Conservation (phyloP, 495 filamentous ascomycete genomes). For the Parachaetomium inaequale region DNA sequence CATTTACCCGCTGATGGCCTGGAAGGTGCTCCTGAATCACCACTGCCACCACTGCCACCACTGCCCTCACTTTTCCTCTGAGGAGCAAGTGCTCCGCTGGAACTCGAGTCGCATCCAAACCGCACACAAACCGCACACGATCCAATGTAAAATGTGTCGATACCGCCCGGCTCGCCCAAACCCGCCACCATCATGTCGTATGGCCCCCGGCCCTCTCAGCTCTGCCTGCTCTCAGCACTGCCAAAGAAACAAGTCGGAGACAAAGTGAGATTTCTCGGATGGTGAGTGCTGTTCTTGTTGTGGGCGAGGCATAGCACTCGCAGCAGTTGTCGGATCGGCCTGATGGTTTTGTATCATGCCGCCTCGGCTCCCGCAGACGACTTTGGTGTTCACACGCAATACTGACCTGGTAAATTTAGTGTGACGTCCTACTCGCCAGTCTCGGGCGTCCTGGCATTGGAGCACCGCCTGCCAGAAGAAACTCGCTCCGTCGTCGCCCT, state of each 20-base stretch:
- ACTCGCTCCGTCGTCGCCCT: constrained; percentile 40
- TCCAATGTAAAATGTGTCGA: neutral
- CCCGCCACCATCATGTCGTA: constrained; percentile 49
- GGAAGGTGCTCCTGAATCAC: too few species aligned
- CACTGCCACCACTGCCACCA: too few species aligned
- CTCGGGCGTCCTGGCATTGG: constrained; percentile 59
- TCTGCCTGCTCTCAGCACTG: constrained; percentile 66
- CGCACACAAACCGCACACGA: neutral
- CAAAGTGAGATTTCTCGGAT: constrained; percentile 90
- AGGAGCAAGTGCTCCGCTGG: too few species aligned
- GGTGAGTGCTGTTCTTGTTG: constrained; percentile 55
- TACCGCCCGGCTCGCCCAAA: neutral
- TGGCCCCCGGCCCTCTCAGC: constrained; percentile 59
- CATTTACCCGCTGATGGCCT: too few species aligned
- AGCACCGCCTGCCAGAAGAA: constrained; percentile 60
- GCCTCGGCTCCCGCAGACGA: neutral
- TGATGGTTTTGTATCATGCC: neutral
- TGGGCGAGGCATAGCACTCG: neutral
- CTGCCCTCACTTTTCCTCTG: too few species aligned
- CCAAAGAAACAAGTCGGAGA: constrained; percentile 51
- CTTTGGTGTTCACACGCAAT: neutral
- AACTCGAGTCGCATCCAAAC: neutral
- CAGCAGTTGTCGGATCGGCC: neutral
- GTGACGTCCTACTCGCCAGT: constrained; percentile 63
- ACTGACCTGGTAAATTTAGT: constrained; percentile 43